These are phyloP conservation scores for Camellia lanceoleosa DNA, from an alignment of 148 eudicot species.

Conservation along the genomic window DNA sequence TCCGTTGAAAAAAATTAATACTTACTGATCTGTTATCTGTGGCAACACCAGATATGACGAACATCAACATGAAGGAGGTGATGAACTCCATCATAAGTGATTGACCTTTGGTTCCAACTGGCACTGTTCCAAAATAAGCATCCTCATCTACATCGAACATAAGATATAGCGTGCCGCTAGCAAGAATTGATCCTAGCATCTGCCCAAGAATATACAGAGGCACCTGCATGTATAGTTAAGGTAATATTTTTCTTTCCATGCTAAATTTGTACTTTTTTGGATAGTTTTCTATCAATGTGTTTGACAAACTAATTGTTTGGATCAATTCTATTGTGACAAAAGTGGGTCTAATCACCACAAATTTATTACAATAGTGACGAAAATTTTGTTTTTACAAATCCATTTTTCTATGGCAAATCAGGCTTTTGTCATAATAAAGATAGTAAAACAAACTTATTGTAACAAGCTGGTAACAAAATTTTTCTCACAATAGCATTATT, in stretches of 20 bases:
- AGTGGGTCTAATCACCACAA: too few species aligned
- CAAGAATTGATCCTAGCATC: slow-evolving; percentile 46
- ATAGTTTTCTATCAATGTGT: too few species aligned
- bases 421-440: too few species aligned
- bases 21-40: slow-evolving; percentile 44
- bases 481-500: too few species aligned
- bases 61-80: slow-evolving; percentile 55
- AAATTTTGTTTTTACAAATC: too few species aligned
- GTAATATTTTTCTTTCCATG: background rate
- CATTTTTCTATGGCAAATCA: too few species aligned
- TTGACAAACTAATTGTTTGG: too few species aligned
- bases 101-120: slow-evolving; percentile 49
- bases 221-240: slow-evolving; percentile 30
- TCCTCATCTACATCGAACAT: slow-evolving; percentile 30
- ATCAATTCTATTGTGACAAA: too few species aligned
- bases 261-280: background rate
- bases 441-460: too few species aligned
- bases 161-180: slow-evolving; percentile 47
- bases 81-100: slow-evolving; percentile 46
- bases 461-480: too few species aligned
- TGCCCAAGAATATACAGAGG: slow-evolving; percentile 53
- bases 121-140: slow-evolving; percentile 48
- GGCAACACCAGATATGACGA: slow-evolving; percentile 64
- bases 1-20: background rate
- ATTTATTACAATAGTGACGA: too few species aligned